These are phyloP conservation scores for Cladosporium sp. DNA, from an alignment of 2,329 filamentous ascomycete species.

Conservation along the genomic window DNA sequence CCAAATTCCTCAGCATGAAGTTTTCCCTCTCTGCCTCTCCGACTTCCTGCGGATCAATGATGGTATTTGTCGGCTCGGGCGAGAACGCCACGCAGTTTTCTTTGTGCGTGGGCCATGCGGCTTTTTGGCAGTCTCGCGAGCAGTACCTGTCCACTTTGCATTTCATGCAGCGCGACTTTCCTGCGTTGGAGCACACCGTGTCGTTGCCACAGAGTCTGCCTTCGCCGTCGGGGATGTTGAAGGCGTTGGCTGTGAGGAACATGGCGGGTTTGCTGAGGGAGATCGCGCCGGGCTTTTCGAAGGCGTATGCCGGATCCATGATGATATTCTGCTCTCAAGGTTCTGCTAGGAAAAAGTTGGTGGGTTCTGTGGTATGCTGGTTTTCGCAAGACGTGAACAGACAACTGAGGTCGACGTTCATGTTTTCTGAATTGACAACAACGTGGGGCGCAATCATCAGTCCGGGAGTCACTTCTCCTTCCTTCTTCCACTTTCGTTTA, in stretches of 20 bases:
- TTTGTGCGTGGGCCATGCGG: slow-evolving; percentile 33
- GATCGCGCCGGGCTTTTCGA: slow-evolving; percentile 3
- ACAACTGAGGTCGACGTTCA: too few species aligned
- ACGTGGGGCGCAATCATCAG: too few species aligned
- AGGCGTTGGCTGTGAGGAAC: slow-evolving; percentile 4
- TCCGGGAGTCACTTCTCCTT: too few species aligned
- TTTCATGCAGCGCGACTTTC: slow-evolving; percentile 22
- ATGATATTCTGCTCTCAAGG: background rate
- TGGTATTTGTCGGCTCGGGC: slow-evolving; percentile 3
- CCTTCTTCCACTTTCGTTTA: too few species aligned
- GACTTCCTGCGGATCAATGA: slow-evolving; percentile 3
- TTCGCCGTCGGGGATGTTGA: slow-evolving; percentile 8
- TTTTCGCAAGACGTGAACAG: too few species aligned
- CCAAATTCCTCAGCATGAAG: slow-evolving; percentile 2
- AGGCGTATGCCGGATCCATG: slow-evolving; percentile 9
- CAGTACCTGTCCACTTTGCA: slow-evolving; percentile 32
- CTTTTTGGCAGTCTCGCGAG: slow-evolving; percentile 30
- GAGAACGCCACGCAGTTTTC: slow-evolving; percentile 22
- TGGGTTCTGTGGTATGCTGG: too few species aligned
- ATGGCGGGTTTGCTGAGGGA: slow-evolving; percentile 10
- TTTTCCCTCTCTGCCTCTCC: slow-evolving; percentile 3
- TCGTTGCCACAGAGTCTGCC: slow-evolving; percentile 10
- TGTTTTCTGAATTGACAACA: too few species aligned
- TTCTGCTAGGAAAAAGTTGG: too few species aligned
- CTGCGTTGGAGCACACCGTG: background rate